phyloP scores from a whole-genome alignment of 2,329 filamentous ascomycete genomes.

The Penicillium palitans region DNA sequence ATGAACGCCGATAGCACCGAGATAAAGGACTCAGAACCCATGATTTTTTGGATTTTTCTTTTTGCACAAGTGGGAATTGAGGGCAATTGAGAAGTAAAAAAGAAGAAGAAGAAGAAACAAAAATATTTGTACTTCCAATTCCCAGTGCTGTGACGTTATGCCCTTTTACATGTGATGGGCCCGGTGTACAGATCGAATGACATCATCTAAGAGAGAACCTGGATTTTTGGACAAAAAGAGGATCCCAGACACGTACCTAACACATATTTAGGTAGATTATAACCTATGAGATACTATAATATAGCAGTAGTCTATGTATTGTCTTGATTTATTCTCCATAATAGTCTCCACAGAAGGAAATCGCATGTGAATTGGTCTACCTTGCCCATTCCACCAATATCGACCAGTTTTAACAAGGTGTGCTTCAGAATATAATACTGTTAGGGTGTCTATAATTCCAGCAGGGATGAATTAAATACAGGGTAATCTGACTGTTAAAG shows the following conservation, averaged over 20 bases:
- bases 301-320: neutral
- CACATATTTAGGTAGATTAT: neutral
- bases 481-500: neutral
- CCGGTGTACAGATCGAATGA: neutral
- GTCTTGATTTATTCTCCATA: neutral
- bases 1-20: constrained; percentile 26
- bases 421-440: neutral
- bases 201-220: neutral
- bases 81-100: neutral
- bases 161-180: neutral
- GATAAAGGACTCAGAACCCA: neutral
- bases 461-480: rapidly evolving
- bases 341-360: neutral
- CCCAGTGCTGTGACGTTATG: constrained; percentile 1
- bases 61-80: neutral
- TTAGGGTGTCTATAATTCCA: neutral
- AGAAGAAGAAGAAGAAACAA: neutral
- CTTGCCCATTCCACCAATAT: neutral
- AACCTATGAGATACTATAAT: neutral
- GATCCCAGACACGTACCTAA: neutral
- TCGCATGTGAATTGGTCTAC: neutral
- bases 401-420: neutral
- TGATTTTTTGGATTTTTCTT: neutral
- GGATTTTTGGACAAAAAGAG: neutral
- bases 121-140: neutral